Base-by-base conservation (phyloP, 108 stramenopile genomes). In the Stephanodiscus minutulus region DNA sequence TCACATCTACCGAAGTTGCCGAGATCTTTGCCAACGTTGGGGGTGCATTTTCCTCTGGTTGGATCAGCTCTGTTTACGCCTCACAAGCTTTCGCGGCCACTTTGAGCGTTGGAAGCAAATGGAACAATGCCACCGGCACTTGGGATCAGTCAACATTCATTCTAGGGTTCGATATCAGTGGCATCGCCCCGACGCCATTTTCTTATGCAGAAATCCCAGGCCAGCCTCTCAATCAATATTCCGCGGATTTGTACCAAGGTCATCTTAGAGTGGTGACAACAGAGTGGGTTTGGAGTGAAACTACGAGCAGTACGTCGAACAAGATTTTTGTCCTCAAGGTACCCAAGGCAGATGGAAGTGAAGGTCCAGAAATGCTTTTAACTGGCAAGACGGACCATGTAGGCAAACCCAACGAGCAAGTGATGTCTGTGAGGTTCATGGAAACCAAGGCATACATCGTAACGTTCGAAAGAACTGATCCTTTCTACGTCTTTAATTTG, bases 241-340 rank as follows among this genome's bases (percentile, higher is more conserved):
- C 78, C 10, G 41, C 74, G 5, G 82, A 83, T 61, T 43, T 75
- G 7, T 76, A 75, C 61, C 78, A 83, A 11, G 73, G 64, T 15
- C 73, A 79, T 56, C 61, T 83, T 41, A 71, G 82, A 24, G 54
- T 79, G 13, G 82, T 74, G 10, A 83, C 82, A 20, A 79, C 78
- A 22, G 53, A 74, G 37, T 66, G 55, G 56, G 37, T 27, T 20
- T 77, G 81, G 76, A 57, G 43, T 36, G 46, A 66, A 10, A 39
- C 61, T 18, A 44, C 58, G 25, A 73, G 66, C 36, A 70, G 56
- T 4, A 74, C 79, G 22, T 56, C 64, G 0, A 82, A 82, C 53
- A 72, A 73, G 53, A 77, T 82, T 36, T 73, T 68, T 47, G 44
- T 82, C 28, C 65, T 82, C 59, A n/a, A 83, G 28, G 61, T 83